These are phyloP conservation scores for Raffaelea albimanens DNA, from an alignment of 2,329 filamentous ascomycete species.

Conservation along the genomic window DNA sequence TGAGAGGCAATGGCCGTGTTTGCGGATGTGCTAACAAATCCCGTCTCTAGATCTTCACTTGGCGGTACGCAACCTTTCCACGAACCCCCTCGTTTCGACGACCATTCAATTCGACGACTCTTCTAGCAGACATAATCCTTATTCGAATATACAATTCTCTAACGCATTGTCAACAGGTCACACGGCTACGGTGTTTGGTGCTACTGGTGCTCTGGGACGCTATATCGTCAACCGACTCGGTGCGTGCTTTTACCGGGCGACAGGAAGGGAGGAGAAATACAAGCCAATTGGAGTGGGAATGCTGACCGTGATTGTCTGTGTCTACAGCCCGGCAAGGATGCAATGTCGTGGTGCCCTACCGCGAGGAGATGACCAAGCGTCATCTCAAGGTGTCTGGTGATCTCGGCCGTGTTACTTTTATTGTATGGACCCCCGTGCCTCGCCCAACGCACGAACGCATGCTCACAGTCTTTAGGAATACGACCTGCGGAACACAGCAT, in stretches of 20 bases:
- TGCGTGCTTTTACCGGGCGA: conserved; percentile 23
- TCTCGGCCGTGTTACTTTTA: conserved; percentile 78
- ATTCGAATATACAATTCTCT: background rate
- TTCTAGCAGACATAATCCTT: background rate
- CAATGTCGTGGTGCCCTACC: conserved; percentile 85
- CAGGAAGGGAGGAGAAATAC: background rate
- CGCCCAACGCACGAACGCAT: background rate
- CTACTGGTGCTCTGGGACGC: conserved; percentile 87
- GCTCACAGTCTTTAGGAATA: conserved; percentile 61
- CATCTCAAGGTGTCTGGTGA: conserved; percentile 96
- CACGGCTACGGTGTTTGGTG: conserved; percentile 95
- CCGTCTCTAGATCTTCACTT: conserved; percentile 57
- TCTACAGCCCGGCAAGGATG: conserved; percentile 77
- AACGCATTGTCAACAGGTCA: conserved; percentile 51
- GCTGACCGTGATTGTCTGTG: too few relatives aligned
- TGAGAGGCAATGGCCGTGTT: conserved; percentile 19
- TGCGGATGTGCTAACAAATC: conserved; percentile 6
- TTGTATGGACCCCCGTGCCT: conserved; percentile 53
- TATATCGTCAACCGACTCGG: conserved; percentile 96
- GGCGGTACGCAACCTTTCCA: conserved; percentile 59
- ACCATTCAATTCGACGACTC: background rate
- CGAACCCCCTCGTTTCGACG: background rate
- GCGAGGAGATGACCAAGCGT: conserved; percentile 96
- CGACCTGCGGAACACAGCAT: conserved; percentile 87
- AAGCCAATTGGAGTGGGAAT: too few relatives aligned